phyloP scores from a whole-genome alignment of 2,329 filamentous ascomycete species.

The Thermoascus crustaceus region DNA sequence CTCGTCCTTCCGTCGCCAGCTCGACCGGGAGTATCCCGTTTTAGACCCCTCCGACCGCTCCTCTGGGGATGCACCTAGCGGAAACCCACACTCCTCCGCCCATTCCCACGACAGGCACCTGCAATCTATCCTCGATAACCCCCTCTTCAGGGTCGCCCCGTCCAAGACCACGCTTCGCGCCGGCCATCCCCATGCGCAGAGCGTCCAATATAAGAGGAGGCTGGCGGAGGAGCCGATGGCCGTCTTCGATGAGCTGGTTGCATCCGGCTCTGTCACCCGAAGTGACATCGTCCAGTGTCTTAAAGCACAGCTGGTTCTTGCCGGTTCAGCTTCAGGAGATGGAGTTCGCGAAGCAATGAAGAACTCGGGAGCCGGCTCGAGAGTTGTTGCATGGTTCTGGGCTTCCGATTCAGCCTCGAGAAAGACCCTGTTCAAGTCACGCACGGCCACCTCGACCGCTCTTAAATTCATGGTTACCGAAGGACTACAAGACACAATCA shows the following conservation, averaged over 20 bases:
- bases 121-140: conserved; percentile 32
- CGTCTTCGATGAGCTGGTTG: conserved; percentile 31
- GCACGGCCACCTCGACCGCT: conserved; percentile 15
- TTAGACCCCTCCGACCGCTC: conserved; percentile 13
- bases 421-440: conserved; percentile 23
- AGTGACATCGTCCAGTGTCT: conserved; percentile 21
- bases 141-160: conserved; percentile 33
- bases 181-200: conserved; percentile 9
- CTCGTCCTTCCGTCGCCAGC: conserved; percentile 54
- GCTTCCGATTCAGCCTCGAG: conserved; percentile 26
- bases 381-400: conserved; percentile 33
- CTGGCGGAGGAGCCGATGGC: conserved; percentile 25
- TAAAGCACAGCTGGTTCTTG: conserved; percentile 24
- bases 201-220: conserved; percentile 13
- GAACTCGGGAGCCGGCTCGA: conserved; percentile 24
- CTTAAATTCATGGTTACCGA: conserved; percentile 35
- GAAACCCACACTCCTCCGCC: conserved; percentile 20
- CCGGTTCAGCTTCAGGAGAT: conserved; percentile 14
- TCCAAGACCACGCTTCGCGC: conserved; percentile 12
- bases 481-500: conserved; percentile 23
- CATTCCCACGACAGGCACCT: conserved; percentile 32
- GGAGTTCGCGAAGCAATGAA: conserved; percentile 22
- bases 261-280: conserved; percentile 27
- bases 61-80: conserved; percentile 12
- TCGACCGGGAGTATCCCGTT: conserved; percentile 50